These are phyloP conservation scores for Fusarium austroafricanum DNA, from an alignment of 2,329 filamentous ascomycete genomes.

Conservation along the genomic window DNA sequence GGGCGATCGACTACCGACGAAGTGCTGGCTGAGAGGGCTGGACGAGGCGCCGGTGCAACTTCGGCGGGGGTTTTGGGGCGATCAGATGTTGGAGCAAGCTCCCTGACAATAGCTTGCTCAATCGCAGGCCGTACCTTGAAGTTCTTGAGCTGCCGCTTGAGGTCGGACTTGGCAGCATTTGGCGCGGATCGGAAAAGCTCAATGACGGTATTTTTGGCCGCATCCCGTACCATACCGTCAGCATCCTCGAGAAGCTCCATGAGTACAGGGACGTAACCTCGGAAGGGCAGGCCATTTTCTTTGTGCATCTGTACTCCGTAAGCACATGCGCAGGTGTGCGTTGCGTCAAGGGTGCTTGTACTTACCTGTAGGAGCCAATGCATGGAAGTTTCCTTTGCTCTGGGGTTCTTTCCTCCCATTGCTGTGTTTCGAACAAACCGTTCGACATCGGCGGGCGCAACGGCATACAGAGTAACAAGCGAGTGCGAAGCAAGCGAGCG, in stretches of 20 bases:
- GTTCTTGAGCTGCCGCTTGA: slow-evolving; percentile 86
- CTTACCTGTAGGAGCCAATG: slow-evolving; percentile 83
- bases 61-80: slow-evolving; percentile 55
- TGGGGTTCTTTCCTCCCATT: slow-evolving; percentile 81
- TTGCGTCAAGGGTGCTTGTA: background rate
- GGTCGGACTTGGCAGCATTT: slow-evolving; percentile 84
- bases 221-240: slow-evolving; percentile 86
- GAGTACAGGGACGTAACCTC: slow-evolving; percentile 81
- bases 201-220: slow-evolving; percentile 84
- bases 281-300: slow-evolving; percentile 82
- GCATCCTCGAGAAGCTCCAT: slow-evolving; percentile 92
- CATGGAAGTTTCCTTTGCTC: slow-evolving; percentile 87
- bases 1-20: slow-evolving; percentile 66
- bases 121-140: slow-evolving; percentile 90
- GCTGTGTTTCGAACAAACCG: slow-evolving; percentile 81
- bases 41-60: slow-evolving; percentile 54
- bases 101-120: slow-evolving; percentile 81
- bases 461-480: slow-evolving; percentile 80
- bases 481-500: slow-evolving; percentile 79
- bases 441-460: slow-evolving; percentile 80
- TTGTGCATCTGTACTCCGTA: slow-evolving; percentile 74
- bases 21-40: slow-evolving; percentile 62
- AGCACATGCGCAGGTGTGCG: slow-evolving; percentile 8
- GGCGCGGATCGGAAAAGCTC: slow-evolving; percentile 88
- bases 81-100: slow-evolving; percentile 68